Evolutionary conservation across 495 filamentous ascomycete species (phyloP), one percentile per base, ranked within the genome.

Genomic region (Penicillium alfredii): DNA sequence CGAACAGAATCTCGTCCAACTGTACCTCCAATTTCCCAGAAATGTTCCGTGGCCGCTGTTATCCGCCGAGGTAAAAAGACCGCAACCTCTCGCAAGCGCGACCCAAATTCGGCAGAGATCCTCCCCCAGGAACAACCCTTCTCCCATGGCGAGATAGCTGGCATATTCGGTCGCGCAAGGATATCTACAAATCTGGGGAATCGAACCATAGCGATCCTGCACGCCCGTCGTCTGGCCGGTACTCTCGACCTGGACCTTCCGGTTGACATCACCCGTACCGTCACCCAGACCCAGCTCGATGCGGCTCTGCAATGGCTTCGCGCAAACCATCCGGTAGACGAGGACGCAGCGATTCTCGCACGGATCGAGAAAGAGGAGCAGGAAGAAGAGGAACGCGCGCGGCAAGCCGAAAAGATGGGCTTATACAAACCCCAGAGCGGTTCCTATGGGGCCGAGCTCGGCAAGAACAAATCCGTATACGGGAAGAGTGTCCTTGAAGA

Each of bases 201-300:
- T 49, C 65, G 66, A 15, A 60, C 88, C 10, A 60, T 94, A 4
- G 61, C 64, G 17, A 72, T 86, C 20, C 61, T 93, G 2, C 86
- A 95, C 50, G 77, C 76, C 16, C 77, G 85, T 29, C 78, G 88
- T 13, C 65, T 86, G 8, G 74, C 77, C 8, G 88, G 88, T 12
- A 88, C 85, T 0, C 68, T 90, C 6, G 80, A 87, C 40, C 47
- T 66, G 8, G 56, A 66, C 22, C 54, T 72, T 7, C 66, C 68
- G 7, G 23, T 33, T 13, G 64, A 73, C 13, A 58, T 66, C 11
- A 25, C 71, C 69, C 60, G 73, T 60, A 42, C 49, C 16, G 50
- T 57, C 11, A 43, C 44, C 38, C 50, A 61, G 41, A 32, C 42
- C 13, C 56, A 58, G 4, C 39, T 67, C 15, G 58, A 71, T 14